Evolutionary conservation across 2,329 filamentous ascomycete species (phyloP).

Genomic region (Emydomyces testavorans): DNA sequence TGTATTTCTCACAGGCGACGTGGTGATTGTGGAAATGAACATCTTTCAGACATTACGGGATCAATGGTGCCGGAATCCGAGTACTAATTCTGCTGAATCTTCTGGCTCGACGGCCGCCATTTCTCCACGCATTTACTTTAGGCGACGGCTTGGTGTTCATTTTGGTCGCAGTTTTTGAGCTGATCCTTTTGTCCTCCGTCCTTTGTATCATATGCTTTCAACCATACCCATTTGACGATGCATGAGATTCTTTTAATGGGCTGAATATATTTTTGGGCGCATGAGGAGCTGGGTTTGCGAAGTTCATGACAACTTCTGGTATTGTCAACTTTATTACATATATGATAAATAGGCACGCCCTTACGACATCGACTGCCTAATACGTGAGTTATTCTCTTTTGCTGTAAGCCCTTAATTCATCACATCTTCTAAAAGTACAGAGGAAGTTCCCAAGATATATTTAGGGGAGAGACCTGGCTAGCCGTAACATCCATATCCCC

Average conservation of each 20-base stretch:
- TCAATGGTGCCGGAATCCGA: constrained; percentile 29
- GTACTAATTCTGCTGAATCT: constrained; percentile 17
- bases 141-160: constrained; percentile 6
- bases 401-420: neutral
- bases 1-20: constrained; percentile 28
- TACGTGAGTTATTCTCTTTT: too few relatives aligned
- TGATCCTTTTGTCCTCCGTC: neutral
- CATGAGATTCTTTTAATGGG: neutral
- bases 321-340: neutral
- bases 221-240: neutral
- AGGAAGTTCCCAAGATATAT: neutral
- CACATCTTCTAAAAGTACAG: neutral
- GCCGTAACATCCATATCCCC: neutral
- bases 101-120: constrained; percentile 16
- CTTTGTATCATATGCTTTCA: constrained; percentile 1
- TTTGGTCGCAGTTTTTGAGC: constrained; percentile 3
- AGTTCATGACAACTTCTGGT: neutral
- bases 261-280: neutral
- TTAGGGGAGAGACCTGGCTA: neutral
- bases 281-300: neutral
- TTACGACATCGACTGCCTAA: too few relatives aligned
- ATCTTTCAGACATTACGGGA: constrained; percentile 28
- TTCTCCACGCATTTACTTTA: constrained; percentile 1
- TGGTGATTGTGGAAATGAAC: constrained; percentile 30
- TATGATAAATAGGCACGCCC: neutral